These are phyloP conservation scores for Leonotis leonurus DNA, from an alignment of 257 asterid species.

Conservation along the genomic window DNA sequence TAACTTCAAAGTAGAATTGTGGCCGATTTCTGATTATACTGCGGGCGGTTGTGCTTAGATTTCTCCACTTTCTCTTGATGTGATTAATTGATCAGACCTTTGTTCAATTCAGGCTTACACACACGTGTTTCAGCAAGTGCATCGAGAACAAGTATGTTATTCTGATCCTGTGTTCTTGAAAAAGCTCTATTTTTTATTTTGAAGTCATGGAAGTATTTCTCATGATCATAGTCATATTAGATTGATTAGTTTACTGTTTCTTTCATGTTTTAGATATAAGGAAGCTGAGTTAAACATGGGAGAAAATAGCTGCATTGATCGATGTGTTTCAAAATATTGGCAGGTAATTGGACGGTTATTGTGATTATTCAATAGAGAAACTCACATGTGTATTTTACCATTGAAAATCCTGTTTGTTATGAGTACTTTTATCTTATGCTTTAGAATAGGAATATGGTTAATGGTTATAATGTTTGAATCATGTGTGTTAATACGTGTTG, in stretches of 20 bases:
- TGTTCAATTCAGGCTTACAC: constrained; percentile 62
- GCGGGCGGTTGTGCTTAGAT: no score
- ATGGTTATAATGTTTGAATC: no score
- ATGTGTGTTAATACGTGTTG: no score
- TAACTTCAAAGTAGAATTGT: no score
- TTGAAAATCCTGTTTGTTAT: no score
- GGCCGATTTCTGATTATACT: neutral
- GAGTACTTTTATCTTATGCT: no score
- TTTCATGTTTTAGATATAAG: constrained; percentile 50
- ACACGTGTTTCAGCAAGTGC: constrained; percentile 75
- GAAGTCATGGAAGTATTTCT: no score
- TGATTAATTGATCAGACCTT: constrained; percentile 5
- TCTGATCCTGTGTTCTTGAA: neutral
- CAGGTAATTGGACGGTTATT: constrained; percentile 22
- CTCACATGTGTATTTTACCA: no score
- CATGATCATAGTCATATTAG: neutral
- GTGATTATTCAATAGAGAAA: no score
- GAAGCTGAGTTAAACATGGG: constrained; percentile 91
- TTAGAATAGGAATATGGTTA: no score
- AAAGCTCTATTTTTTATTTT: neutral
- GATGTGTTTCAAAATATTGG: constrained; percentile 86
- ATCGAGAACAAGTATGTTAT: constrained; percentile 60
- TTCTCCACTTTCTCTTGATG: neutral
- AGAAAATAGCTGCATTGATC: constrained; percentile 84
- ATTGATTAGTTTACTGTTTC: neutral